Base-by-base conservation (phyloP, 805 yeast species). In the Wickerhamomyces tratensis region DNA sequence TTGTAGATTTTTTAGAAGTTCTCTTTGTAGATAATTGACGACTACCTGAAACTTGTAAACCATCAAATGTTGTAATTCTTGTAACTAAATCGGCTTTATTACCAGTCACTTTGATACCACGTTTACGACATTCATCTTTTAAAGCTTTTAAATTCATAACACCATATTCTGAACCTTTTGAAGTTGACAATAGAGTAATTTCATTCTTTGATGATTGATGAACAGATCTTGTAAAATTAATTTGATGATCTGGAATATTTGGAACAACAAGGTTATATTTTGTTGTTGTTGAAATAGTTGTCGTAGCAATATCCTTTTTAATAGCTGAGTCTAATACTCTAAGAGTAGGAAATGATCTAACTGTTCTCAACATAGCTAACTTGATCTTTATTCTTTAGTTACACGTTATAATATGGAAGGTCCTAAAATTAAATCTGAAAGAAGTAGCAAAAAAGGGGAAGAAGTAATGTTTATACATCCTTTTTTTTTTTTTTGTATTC, bases 71-170 rank as follows among this genome's bases (percentile, higher is more conserved):
- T 29, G 54, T 40, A 25, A 59, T 55, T 42, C 69, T 57, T 9
- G 60, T 53, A 26, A 79, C 66, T 25, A 81, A 60, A 30, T 81
- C 86, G 9, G 70, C 58, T 52, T 81, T 81, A 40, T 68, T 68
- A 12, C 88, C 88, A n/a, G 76, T 62, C 0, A 79, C 71, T 50
- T 72, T 76, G 45, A 81, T 57, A 0, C 85, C 84, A 46, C 81
- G 69, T 43, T 62, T 64, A 43, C 74, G 72, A 55, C 86, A 78
- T 54, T 80, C 86, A 41, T 56, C 57, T 53, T 75, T 78, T 49
- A 81, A 65, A 2, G 75, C 67, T 42, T 73, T 71, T 35, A 79
- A 61, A 37, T 76, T 75, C 74, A 78, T 71, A 29, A 61, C 48
- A 7, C 50, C 41, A 40, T 58, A 60, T 35, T 53, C 58, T 6